Base-by-base conservation (phyloP, 768 basidiomycete species). In the Mycena rosella region DNA sequence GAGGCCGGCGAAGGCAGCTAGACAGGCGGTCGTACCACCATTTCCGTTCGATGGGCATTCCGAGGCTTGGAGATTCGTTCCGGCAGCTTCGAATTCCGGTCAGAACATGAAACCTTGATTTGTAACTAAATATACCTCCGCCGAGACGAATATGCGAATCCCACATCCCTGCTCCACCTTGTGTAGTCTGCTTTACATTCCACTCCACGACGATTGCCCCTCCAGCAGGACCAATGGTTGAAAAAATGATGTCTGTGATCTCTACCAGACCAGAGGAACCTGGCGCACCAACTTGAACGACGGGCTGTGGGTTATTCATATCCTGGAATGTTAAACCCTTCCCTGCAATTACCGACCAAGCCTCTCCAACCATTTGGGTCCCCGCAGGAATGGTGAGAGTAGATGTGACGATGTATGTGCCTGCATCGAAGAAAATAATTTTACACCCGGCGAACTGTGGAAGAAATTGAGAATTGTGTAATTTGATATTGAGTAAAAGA, bases 401-500 rank as follows among this genome's bases (percentile, higher is more conserved):
- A 7, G 80, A 81, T 5, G 86, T 84, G 34, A 89, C 83, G 40
- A 87, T 66, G 69, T 89, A 90, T 7, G 83, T 85, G 18, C 88
- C 89, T 13, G 91, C 90, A 72, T 95, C 94, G 73, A 95, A 88
- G 82, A 92, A 94, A 51, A 95, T 89, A 72, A 95, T 90, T 75
- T 91, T 93, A 81, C 89, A 89, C 8, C 89, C 89, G 26, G 89
- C 80, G 75, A 83, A 91, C 92, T 93, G 65, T 14, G 18, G 49
- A 53, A 10, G 30, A 36, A 51, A 40, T 5, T 0, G 42, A 63
- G 53, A 62, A 62, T 22, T 60, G 48, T 40, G 48, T 60, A 3
- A 51, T 45, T 4, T 54, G 44, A 55, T 54, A 48, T 47, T 38
- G 54, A 55, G 49, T 20, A 27, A 20, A 29, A 20, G 26, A 48